Percentiles rank a stretch among this genome's conserved stretches.
These are phyloP conservation scores for Colletotrichum sp. DNA, from an alignment of 2,329 filamentous ascomycete species.

Conservation along the genomic window DNA sequence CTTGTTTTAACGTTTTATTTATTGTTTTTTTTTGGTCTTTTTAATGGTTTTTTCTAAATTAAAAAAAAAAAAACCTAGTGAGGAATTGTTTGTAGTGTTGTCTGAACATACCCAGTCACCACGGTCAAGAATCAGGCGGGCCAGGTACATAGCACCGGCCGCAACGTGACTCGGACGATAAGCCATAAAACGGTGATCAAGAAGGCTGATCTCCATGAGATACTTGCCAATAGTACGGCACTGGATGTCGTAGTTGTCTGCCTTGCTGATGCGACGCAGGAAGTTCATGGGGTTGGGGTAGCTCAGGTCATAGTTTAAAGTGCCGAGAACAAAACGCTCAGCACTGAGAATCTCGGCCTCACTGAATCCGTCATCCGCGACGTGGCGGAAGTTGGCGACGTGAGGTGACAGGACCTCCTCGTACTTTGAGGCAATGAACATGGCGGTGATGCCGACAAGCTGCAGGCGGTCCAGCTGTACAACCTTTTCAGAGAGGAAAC, in stretches of 20 bases:
- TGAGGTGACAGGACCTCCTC: conserved; percentile 97
- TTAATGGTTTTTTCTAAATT: no score
- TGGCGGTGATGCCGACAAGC: conserved; percentile 95
- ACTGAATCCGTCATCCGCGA: conserved; percentile 94
- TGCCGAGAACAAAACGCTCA: conserved; percentile 91
- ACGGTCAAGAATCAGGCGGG: conserved; percentile 87
- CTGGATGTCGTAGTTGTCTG: conserved; percentile 98
- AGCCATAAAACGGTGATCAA: conserved; percentile 92
- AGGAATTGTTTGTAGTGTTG: neutral
- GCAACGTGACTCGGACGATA: conserved; percentile 90
- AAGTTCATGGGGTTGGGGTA: conserved; percentile 99
- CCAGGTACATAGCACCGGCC: conserved; percentile 93
- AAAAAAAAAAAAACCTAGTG: no score
- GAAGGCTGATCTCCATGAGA: conserved; percentile 92
- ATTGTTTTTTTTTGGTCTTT: no score
- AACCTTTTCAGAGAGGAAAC: conserved; percentile 93
- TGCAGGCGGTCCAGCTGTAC: conserved; percentile 96
- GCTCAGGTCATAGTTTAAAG: conserved; percentile 95
- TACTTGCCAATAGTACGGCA: conserved; percentile 98
- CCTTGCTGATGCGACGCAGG: conserved; percentile 96
- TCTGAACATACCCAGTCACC: conserved; percentile 80
- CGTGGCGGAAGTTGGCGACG: conserved; percentile 94
- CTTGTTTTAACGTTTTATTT: no score
- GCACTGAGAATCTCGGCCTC: conserved; percentile 95
- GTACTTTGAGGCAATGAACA: conserved; percentile 99